Conservation (phyloP, 2,329 filamentous ascomycete genomes). For the Epicoccum nigrum region DNA sequence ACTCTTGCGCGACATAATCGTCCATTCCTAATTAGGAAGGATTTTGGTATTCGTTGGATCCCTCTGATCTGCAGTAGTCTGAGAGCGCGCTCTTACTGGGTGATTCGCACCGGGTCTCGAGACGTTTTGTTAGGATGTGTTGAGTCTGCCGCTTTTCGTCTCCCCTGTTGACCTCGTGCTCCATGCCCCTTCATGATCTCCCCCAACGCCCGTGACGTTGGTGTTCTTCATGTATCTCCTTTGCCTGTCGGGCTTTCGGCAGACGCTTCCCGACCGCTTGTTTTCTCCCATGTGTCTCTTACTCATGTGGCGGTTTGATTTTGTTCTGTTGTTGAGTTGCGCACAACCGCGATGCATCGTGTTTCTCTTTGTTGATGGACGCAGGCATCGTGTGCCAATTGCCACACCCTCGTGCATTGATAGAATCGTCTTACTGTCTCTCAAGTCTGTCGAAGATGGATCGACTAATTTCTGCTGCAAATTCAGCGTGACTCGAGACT, state of each 20-base stretch:
- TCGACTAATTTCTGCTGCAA: background rate
- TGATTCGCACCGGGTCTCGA: conserved; percentile 21
- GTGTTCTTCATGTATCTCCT: conserved; percentile 6
- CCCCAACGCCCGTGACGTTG: conserved; percentile 5
- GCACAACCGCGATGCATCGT: background rate
- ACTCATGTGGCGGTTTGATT: background rate
- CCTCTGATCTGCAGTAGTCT: conserved; percentile 32
- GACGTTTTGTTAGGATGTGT: conserved; percentile 32
- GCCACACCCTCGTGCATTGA: background rate
- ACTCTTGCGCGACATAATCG: conserved; percentile 29
- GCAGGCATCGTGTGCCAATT: conserved; percentile 1
- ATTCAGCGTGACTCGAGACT: background rate
- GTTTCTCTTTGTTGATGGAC: background rate
- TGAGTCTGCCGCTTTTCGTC: conserved; percentile 26
- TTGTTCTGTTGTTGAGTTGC: conserved; percentile 5
- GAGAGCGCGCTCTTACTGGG: conserved; percentile 29
- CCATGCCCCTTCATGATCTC: conserved; percentile 15
- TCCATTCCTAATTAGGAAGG: conserved; percentile 43
- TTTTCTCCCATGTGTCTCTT: background rate
- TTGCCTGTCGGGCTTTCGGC: conserved; percentile 5
- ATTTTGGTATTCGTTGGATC: conserved; percentile 29
- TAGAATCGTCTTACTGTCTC: background rate
- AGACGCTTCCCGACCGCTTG: conserved; percentile 8
- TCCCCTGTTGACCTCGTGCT: conserved; percentile 22
- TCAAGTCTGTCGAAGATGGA: background rate